These are phyloP conservation scores for Eutrema japonicum DNA, from an alignment of 345 rosid species.

Conservation along the genomic window DNA sequence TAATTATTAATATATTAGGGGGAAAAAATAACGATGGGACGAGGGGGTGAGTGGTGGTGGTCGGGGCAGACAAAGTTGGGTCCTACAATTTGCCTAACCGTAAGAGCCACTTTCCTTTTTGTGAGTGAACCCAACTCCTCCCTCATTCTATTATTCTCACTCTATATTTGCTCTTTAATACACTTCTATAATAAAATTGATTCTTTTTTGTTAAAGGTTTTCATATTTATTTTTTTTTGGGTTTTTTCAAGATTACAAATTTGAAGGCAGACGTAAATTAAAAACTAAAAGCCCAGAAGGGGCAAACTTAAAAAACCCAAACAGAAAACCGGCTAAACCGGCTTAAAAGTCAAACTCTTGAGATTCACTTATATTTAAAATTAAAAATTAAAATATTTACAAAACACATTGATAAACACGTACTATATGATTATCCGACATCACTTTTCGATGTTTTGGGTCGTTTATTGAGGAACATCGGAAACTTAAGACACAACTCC, in stretches of 20 bases:
- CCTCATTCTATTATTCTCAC: conserved; percentile 21
- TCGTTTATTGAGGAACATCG: conserved; percentile 14
- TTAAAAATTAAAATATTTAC: neutral
- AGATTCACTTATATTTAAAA: neutral
- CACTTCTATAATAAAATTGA: too few relatives aligned
- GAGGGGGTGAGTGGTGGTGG: conserved; percentile 31
- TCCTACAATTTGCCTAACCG: conserved; percentile 33
- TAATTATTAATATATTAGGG: neutral
- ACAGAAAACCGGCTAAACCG: too few relatives aligned
- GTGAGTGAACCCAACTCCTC: neutral
- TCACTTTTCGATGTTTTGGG: conserved; percentile 22
- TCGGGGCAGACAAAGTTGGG: conserved; percentile 38
- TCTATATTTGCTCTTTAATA: neutral
- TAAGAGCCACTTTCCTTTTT: too few relatives aligned
- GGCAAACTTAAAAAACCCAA: too few relatives aligned
- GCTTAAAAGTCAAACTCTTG: neutral
- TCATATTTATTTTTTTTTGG: too few relatives aligned
- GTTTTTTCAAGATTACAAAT: too few relatives aligned
- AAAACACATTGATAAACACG: conserved; percentile 3
- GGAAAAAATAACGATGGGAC: conserved; percentile 7
- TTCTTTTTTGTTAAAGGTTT: too few relatives aligned
- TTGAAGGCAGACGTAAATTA: too few relatives aligned
- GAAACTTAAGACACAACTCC: conserved; percentile 21
- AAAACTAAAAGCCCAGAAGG: too few relatives aligned
- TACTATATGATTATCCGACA: conserved; percentile 21